phyloP scores from a whole-genome alignment of 2,329 filamentous ascomycete genomes.

The Aspergillus cejpii region DNA sequence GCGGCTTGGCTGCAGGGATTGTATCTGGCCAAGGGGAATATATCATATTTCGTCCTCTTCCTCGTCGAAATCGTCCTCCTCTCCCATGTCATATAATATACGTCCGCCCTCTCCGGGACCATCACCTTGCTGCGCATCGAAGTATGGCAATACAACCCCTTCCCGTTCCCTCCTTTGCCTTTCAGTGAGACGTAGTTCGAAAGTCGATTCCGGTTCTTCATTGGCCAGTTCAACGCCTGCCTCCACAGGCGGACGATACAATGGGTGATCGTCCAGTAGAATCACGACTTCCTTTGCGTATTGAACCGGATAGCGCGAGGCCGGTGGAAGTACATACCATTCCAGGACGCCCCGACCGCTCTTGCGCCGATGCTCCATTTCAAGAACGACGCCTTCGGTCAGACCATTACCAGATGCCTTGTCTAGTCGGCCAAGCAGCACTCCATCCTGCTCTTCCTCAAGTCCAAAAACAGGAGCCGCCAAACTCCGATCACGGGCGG shows the following conservation, averaged over 20 bases:
- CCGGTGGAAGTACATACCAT: conserved; percentile 53
- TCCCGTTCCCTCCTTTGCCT: conserved; percentile 83
- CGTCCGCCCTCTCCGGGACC: conserved; percentile 75
- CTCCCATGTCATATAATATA: conserved; percentile 94
- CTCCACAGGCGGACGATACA: conserved; percentile 52
- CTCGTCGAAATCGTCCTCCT: conserved; percentile 94
- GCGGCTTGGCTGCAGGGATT: not conserved
- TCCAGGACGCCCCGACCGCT: conserved; percentile 73
- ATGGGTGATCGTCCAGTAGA: conserved; percentile 69
- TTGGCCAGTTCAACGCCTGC: conserved; percentile 40
- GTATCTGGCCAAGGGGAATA: not conserved
- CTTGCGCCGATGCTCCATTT: conserved; percentile 79
- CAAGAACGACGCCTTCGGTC: conserved; percentile 62
- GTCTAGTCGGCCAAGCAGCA: conserved; percentile 59
- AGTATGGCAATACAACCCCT: conserved; percentile 87
- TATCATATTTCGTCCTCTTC: conserved; percentile 82
- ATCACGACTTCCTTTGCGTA: conserved; percentile 48
- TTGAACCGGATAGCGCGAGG: conserved; percentile 40
- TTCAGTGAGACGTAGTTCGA: conserved; percentile 79
- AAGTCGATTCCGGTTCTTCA: conserved; percentile 65
- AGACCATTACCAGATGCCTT: conserved; percentile 25
- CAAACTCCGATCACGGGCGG: conserved; percentile 68
- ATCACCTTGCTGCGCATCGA: conserved; percentile 77
- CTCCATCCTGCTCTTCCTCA: conserved; percentile 67
- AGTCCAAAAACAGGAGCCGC: conserved; percentile 73